Evolutionary conservation across 148 eudicot species (phyloP).

Genomic region (Chenopodium berlandieri): DNA sequence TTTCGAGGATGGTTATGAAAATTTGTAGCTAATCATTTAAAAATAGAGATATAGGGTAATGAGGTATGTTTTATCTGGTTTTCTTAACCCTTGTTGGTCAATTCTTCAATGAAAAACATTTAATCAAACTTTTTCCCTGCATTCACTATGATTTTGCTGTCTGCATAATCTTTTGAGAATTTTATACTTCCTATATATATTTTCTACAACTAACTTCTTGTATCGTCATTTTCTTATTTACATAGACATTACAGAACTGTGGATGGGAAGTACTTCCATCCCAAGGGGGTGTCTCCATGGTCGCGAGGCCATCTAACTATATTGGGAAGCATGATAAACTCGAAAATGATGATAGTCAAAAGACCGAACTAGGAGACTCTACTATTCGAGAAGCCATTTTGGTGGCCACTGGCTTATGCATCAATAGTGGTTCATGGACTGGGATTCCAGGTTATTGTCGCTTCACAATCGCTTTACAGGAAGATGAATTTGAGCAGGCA

Average conservation of each 20-base stretch:
- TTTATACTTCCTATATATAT: background rate
- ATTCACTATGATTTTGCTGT: background rate
- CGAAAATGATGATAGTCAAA: constrained; percentile 30
- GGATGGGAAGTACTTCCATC: constrained; percentile 94
- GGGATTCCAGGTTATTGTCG: constrained; percentile 90
- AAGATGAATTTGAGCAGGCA: constrained; percentile 67
- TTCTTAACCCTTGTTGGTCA: background rate
- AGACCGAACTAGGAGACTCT: constrained; percentile 57
- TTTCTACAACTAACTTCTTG: background rate
- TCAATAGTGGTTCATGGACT: constrained; percentile 83
- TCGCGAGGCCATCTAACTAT: constrained; percentile 74
- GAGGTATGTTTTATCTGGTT: too few relatives aligned
- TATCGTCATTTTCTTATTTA: constrained; percentile 1
- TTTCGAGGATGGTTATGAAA: background rate
- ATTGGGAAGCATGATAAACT: constrained; percentile 62
- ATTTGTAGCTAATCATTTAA: background rate
- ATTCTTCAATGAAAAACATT: background rate
- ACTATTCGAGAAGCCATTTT: constrained; percentile 75
- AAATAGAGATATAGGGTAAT: background rate
- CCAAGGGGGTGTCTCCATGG: constrained; percentile 71
- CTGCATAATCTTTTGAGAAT: background rate
- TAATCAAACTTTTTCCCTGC: background rate
- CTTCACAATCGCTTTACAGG: constrained; percentile 80
- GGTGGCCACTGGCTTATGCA: constrained; percentile 69
- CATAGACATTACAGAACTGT: constrained; percentile 69